Evolutionary conservation across 495 filamentous ascomycete species (phyloP).

Genomic region (Rostrohypoxylon terebratum): DNA sequence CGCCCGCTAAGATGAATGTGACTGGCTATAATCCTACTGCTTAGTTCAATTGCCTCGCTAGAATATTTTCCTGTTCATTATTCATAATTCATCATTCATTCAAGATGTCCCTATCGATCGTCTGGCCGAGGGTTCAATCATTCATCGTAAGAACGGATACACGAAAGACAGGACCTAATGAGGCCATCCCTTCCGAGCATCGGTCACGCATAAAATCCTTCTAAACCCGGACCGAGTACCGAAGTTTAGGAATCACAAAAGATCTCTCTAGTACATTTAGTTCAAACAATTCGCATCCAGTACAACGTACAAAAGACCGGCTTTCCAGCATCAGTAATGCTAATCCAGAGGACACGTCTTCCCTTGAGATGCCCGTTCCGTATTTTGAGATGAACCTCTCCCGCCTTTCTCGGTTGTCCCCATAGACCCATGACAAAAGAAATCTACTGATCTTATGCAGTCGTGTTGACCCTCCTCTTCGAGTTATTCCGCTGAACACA

Average conservation of each 20-base stretch:
- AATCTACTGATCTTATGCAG: slow-evolving; percentile 35
- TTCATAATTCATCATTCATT: neutral
- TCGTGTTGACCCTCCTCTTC: slow-evolving; percentile 15
- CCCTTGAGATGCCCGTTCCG: slow-evolving; percentile 39
- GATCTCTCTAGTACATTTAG: slow-evolving; percentile 29
- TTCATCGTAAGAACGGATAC: slow-evolving; percentile 11
- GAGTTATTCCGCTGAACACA: slow-evolving; percentile 29
- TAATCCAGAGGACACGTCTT: slow-evolving; percentile 20
- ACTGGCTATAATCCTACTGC: neutral
- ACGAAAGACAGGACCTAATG: slow-evolving; percentile 15
- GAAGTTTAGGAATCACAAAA: slow-evolving; percentile 10
- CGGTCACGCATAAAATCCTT: slow-evolving; percentile 14
- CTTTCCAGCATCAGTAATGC: slow-evolving; percentile 24
- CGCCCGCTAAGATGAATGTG: neutral
- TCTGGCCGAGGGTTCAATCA: neutral
- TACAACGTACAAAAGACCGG: slow-evolving; percentile 45
- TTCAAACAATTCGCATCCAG: slow-evolving; percentile 32
- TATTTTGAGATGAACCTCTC: slow-evolving; percentile 31
- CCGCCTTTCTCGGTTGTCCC: slow-evolving; percentile 30
- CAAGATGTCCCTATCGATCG: slow-evolving; percentile 9
- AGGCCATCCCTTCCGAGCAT: slow-evolving; percentile 27
- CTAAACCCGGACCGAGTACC: slow-evolving; percentile 11
- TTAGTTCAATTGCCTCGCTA: slow-evolving; percentile 1
- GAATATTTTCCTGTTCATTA: slow-evolving; percentile 5
- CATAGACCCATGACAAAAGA: slow-evolving; percentile 26